Base-by-base conservation (phyloP, 1,284 basidiomycete species). In the Ustilago esculenta region DNA sequence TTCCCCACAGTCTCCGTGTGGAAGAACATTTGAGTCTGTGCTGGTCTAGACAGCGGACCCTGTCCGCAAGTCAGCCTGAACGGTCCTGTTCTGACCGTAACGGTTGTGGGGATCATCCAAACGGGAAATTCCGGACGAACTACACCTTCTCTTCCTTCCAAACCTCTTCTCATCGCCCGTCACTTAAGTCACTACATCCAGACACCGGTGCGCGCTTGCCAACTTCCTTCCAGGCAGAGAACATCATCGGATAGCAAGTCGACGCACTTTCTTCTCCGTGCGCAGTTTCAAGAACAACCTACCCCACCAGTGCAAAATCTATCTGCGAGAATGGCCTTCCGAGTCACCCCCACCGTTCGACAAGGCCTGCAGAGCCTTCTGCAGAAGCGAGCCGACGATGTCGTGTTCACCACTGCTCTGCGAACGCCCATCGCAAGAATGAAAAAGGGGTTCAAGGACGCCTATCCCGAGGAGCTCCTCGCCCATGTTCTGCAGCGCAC, bases 381-480 rank as follows among this genome's bases (percentile, higher is more conserved):
- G 18, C 68, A 73, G 50, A 80, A 80, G 63, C 51, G 69, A 14
- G 60, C 77, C 3, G 65, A 73, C 32, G 77, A 79, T 59, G 75
- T 80, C 9, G 77, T 80, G 24, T 73, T 83, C 57, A 77, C 80
- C 24, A 82, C 81, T 0, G 77, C 80, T 7, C 67, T 83, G 23
- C 78, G 82, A n/a, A 83, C 82, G 20, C 81, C 82, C 39, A 81
- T 83, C 33, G 81, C 76, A 11, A 68, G 78, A 32, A 74, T 82
- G 70, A 61, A 70, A 33, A 82, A 82, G 47, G 81, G 81, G 9
- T 66, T 70, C 52, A 76, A 81, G 58, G 69, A 83, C 64, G 80
- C 79, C 33, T 68, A 80, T 48, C 78, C 78, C 0, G 78, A 82
- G 64, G 82, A 83, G 66, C 72, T 83, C 3, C 68, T 83, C 3